These are phyloP conservation scores for Salmacisia buchloeana DNA, from an alignment of 1,284 basidiomycete species.

Conservation along the genomic window DNA sequence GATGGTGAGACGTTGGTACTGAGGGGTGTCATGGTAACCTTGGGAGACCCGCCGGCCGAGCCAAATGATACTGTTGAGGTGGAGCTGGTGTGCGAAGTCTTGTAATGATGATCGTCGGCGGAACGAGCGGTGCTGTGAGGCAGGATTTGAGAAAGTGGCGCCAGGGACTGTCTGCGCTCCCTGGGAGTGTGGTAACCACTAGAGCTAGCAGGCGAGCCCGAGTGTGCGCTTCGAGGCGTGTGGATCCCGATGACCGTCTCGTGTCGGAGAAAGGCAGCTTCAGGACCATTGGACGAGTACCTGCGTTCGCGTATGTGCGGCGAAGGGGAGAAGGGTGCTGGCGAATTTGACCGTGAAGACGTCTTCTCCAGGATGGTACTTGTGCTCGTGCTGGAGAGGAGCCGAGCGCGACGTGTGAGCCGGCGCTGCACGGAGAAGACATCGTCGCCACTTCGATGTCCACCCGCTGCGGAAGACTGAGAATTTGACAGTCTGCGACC, in stretches of 20 bases:
- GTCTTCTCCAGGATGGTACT: conserved; percentile 13
- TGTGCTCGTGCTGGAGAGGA: neutral
- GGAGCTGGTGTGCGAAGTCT: neutral
- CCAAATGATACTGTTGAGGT: neutral
- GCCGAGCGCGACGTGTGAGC: conserved; percentile 2
- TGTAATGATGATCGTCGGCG: neutral
- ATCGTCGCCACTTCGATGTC: conserved; percentile 10
- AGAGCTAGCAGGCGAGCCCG: conserved; percentile 5
- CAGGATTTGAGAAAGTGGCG: conserved; percentile 31
- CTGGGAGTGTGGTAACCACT: conserved; percentile 1
- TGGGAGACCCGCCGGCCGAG: neutral
- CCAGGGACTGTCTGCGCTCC: conserved; percentile 8
- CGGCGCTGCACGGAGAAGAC: conserved; percentile 19
- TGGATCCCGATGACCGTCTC: conserved; percentile 44
- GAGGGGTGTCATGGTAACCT: too few species aligned
- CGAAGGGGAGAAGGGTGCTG: conserved; percentile 23
- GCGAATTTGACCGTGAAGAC: conserved; percentile 18
- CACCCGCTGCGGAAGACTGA: conserved; percentile 12
- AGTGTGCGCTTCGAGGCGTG: conserved; percentile 26
- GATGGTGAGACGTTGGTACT: too few species aligned
- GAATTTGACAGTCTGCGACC: neutral
- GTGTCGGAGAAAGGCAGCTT: conserved; percentile 36
- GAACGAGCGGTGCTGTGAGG: conserved; percentile 6
- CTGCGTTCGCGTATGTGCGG: conserved; percentile 15
- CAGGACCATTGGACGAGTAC: conserved; percentile 34